A percentile compares a stretch with the other conserved stretches of the same genome.
Conservation (phyloP, 2,329 filamentous ascomycete genomes). For the Coleophoma cylindrospora region DNA sequence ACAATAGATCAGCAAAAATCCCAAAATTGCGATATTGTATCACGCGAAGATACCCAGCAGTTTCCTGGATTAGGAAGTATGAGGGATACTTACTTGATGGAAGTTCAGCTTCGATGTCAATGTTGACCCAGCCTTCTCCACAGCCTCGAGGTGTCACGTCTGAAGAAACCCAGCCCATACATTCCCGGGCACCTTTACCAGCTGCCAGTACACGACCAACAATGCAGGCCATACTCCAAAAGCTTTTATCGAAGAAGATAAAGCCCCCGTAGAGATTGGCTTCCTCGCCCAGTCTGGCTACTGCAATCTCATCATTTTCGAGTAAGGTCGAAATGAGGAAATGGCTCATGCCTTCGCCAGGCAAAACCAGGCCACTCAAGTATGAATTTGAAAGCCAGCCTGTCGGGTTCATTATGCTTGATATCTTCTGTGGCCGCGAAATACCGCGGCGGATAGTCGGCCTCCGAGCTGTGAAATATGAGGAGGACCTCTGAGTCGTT, state of each 20-base stretch:
- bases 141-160: constrained; percentile 48
- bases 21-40: not conserved
- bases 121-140: constrained; percentile 53
- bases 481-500: constrained; percentile 19
- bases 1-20: constrained; percentile 5
- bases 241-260: constrained; percentile 57
- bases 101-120: constrained; percentile 48
- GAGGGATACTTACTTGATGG: constrained; percentile 11
- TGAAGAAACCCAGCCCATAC: constrained; percentile 65
- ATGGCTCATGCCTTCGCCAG: constrained; percentile 57
- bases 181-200: constrained; percentile 55
- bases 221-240: constrained; percentile 64
- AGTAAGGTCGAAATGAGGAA: constrained; percentile 62
- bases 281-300: constrained; percentile 52
- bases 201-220: constrained; percentile 61
- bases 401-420: constrained; percentile 50
- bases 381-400: constrained; percentile 68
- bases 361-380: constrained; percentile 59
- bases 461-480: constrained; percentile 24
- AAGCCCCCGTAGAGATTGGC: constrained; percentile 62
- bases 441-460: constrained; percentile 16
- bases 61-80: not conserved
- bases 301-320: constrained; percentile 57
- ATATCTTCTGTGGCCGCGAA: constrained; percentile 36
- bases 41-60: not conserved